Evolutionary conservation across 768 basidiomycete genomes (phyloP).

Genomic region (Amylocystis lapponica): DNA sequence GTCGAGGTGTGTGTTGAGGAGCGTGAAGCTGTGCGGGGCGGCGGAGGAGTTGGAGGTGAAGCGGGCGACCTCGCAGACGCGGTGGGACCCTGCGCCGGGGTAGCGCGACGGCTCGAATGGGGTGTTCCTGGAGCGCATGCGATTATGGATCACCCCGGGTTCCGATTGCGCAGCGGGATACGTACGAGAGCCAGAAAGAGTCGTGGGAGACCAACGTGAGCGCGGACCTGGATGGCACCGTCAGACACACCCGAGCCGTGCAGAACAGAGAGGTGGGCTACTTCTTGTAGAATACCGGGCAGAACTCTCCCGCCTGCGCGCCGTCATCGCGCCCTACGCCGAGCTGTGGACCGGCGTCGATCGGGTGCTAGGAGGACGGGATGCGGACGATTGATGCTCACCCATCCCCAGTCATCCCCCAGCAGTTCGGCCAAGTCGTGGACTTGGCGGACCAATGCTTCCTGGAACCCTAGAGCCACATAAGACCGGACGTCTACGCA

Average conservation of each 20-base stretch:
- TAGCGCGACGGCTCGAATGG: slow-evolving; percentile 45
- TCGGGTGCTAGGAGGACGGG: no score
- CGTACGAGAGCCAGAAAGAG: slow-evolving; percentile 52
- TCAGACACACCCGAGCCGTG: no score
- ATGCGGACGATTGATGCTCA: no score
- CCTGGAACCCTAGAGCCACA: slow-evolving; percentile 40
- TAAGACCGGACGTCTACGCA: background rate
- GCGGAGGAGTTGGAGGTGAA: slow-evolving; percentile 23
- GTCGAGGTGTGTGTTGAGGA: slow-evolving; percentile 52
- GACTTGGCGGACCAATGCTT: slow-evolving; percentile 52
- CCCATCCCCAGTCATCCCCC: slow-evolving; percentile 50
- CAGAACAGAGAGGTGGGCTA: slow-evolving; percentile 8
- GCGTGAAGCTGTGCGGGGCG: slow-evolving; percentile 26
- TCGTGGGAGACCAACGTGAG: slow-evolving; percentile 36
- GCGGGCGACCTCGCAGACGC: slow-evolving; percentile 43
- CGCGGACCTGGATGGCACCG: slow-evolving; percentile 26
- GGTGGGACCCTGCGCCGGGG: slow-evolving; percentile 44
- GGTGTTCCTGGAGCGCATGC: slow-evolving; percentile 28
- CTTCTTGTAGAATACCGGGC: slow-evolving; percentile 57
- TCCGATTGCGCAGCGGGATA: background rate
- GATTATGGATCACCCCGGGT: background rate
- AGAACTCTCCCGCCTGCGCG: slow-evolving; percentile 48
- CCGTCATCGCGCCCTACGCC: slow-evolving; percentile 65
- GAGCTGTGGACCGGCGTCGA: slow-evolving; percentile 32
- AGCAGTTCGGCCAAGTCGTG: slow-evolving; percentile 48